phyloP scores from a whole-genome alignment of 768 basidiomycete species.

The Mycena crocata region DNA sequence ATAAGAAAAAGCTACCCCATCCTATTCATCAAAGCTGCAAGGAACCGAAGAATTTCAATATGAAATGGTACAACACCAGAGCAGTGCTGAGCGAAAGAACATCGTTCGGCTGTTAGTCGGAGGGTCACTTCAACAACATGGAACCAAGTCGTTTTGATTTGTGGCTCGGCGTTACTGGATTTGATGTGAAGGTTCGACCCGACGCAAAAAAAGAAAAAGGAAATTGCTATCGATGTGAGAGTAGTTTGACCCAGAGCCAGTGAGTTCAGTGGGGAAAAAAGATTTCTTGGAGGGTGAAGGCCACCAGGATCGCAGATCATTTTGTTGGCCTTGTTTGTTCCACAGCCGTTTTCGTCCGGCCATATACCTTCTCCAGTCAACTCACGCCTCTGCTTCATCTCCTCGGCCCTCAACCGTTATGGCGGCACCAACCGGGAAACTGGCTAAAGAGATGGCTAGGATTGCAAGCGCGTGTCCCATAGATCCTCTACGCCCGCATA shows the following conservation, averaged over 20 bases:
- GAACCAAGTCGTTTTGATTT: too few relatives aligned
- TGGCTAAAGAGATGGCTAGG: constrained; percentile 61
- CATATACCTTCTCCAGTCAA: too few relatives aligned
- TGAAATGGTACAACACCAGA: too few relatives aligned
- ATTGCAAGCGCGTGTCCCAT: constrained; percentile 74
- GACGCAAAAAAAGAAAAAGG: too few relatives aligned
- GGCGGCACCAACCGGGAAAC: constrained; percentile 41
- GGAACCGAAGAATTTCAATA: not conserved
- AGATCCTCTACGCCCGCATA: constrained; percentile 82
- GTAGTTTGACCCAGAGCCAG: not conserved
- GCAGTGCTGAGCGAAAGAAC: too few relatives aligned
- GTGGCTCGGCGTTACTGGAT: too few relatives aligned
- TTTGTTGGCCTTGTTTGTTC: not conserved
- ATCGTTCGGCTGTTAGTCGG: too few relatives aligned
- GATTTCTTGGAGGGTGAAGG: too few relatives aligned
- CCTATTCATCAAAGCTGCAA: not conserved
- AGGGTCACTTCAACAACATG: too few relatives aligned
- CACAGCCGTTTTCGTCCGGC: not conserved
- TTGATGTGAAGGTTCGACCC: too few relatives aligned
- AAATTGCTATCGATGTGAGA: not conserved
- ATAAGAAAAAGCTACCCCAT: not conserved
- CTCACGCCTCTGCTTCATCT: not conserved
- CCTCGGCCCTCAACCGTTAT: constrained; percentile 14
- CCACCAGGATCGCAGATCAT: too few relatives aligned
- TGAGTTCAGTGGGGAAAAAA: too few relatives aligned